Percentiles rank a stretch among this genome's conserved stretches.
phyloP scores from a whole-genome alignment of 768 basidiomycete species.

The Xerocomellus dryophilus region DNA sequence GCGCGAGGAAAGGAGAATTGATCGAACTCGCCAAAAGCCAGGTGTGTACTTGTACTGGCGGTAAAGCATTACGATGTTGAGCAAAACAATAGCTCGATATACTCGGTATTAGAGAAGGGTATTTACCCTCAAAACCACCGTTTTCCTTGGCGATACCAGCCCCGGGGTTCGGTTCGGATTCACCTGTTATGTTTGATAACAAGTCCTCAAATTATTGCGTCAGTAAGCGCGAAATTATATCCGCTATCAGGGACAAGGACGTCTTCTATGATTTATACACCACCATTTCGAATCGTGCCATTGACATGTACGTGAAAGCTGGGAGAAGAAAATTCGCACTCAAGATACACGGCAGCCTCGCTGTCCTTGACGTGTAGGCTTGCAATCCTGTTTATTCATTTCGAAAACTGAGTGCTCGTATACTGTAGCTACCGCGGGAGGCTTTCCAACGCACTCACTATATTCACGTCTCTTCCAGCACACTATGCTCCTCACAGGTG shows the following conservation, averaged over 20 bases:
- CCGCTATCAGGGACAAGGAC: conserved; percentile 52
- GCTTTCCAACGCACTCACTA: conserved; percentile 57
- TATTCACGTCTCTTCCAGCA: conserved; percentile 77
- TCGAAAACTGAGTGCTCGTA: conserved; percentile 7
- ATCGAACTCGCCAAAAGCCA: conserved; percentile 86
- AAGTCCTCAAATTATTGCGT: conserved; percentile 36
- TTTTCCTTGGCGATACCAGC: conserved; percentile 55
- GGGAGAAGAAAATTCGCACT: conserved; percentile 83
- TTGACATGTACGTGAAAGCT: conserved; percentile 81
- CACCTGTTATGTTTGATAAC: conserved; percentile 20
- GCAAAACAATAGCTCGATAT: conserved; percentile 64
- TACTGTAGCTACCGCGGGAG: conserved; percentile 62
- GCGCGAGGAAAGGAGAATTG: conserved; percentile 84
- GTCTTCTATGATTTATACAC: conserved; percentile 79
- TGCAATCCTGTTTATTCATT: neutral
- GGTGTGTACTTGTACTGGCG: conserved; percentile 40
- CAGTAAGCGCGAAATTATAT: conserved; percentile 58
- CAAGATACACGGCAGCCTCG: conserved; percentile 80
- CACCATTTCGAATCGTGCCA: conserved; percentile 70
- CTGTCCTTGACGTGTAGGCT: conserved; percentile 86
- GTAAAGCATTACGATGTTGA: neutral
- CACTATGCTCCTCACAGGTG: conserved; percentile 83
- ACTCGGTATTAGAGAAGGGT: conserved; percentile 70
- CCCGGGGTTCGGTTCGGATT: conserved; percentile 5
- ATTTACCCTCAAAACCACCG: conserved; percentile 69